Percentiles rank a stretch among this genome's conserved stretches.
Conservation (phyloP, 139 green algal genomes). For the Tetraselmis chui region DNA sequence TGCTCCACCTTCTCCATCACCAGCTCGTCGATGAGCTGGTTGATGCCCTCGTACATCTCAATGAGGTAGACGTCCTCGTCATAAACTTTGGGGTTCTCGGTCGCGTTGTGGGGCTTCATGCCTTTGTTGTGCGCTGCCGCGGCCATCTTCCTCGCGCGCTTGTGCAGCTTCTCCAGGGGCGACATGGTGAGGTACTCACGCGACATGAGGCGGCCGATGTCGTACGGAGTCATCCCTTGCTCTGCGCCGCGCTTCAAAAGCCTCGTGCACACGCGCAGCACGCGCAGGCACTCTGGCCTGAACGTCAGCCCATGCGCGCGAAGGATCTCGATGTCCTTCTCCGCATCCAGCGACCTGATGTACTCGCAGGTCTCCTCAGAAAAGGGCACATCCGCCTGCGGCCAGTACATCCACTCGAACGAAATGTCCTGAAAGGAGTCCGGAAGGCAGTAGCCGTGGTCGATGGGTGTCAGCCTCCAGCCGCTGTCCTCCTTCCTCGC, state of each 20-base stretch:
- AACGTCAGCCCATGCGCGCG: slow-evolving; percentile 33
- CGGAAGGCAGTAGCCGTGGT: slow-evolving; percentile 55
- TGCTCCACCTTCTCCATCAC: slow-evolving; percentile 28
- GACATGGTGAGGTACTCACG: slow-evolving; percentile 28
- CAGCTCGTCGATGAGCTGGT: slow-evolving; percentile 18
- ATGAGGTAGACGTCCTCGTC: slow-evolving; percentile 25
- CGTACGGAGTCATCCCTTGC: slow-evolving; percentile 30
- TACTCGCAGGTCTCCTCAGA: slow-evolving; percentile 26
- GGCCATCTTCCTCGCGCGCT: slow-evolving; percentile 16
- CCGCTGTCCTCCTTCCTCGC: slow-evolving; percentile 11
- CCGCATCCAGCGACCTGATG: slow-evolving; percentile 40
- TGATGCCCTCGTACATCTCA: neutral
- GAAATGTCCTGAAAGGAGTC: slow-evolving; percentile 46
- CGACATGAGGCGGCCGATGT: slow-evolving; percentile 42
- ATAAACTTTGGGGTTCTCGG: neutral
- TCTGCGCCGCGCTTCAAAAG: slow-evolving; percentile 40
- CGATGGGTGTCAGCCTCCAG: slow-evolving; percentile 53
- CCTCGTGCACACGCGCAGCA: slow-evolving; percentile 42
- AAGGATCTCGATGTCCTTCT: slow-evolving; percentile 37
- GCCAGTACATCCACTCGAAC: slow-evolving; percentile 48
- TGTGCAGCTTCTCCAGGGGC: slow-evolving; percentile 42
- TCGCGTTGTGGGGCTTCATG: neutral
- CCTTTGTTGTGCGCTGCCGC: neutral
- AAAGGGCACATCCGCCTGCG: slow-evolving; percentile 41
- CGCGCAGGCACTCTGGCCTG: slow-evolving; percentile 41